phyloP scores from a whole-genome alignment of 306 rosid genomes.

The Fagus crenata region DNA sequence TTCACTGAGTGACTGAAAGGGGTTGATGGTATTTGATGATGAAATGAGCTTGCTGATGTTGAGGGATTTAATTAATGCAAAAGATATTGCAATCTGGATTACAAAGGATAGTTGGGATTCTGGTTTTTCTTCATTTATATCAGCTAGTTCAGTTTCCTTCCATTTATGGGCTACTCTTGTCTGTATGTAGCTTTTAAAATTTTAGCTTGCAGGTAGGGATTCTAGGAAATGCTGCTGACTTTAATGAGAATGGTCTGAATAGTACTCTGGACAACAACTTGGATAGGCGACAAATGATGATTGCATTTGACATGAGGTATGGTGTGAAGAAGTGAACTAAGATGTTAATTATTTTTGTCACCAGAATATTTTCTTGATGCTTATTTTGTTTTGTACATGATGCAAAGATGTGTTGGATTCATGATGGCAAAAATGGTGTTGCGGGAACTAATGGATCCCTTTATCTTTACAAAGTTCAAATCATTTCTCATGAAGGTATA shows the following conservation, averaged over 20 bases:
- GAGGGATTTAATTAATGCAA: constrained; percentile 11
- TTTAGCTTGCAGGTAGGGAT: constrained; percentile 71
- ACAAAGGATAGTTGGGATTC: constrained; percentile 16
- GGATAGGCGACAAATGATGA: constrained; percentile 96
- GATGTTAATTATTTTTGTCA: background rate
- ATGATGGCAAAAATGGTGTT: constrained; percentile 95
- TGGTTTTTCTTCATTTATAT: constrained; percentile 27
- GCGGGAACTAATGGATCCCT: constrained; percentile 93
- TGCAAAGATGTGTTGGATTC: constrained; percentile 82
- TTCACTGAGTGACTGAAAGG: background rate
- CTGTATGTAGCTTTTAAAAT: constrained; percentile 18
- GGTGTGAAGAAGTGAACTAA: constrained; percentile 10
- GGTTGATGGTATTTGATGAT: constrained; percentile 16
- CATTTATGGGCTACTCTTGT: background rate
- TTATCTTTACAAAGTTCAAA: constrained; percentile 68
- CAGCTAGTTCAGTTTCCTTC: background rate
- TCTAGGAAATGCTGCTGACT: constrained; percentile 90
- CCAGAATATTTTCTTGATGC: constrained; percentile 31
- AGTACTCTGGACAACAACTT: constrained; percentile 52
- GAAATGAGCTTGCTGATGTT: constrained; percentile 5
- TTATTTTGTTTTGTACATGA: constrained; percentile 31
- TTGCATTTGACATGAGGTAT: constrained; percentile 99
- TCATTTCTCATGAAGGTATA: constrained; percentile 81
- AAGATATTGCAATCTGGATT: constrained; percentile 25
- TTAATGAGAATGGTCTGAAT: constrained; percentile 58